phyloP scores from a whole-genome alignment of 371 early-diverging fungal species.

The Synchytrium microbalum region DNA sequence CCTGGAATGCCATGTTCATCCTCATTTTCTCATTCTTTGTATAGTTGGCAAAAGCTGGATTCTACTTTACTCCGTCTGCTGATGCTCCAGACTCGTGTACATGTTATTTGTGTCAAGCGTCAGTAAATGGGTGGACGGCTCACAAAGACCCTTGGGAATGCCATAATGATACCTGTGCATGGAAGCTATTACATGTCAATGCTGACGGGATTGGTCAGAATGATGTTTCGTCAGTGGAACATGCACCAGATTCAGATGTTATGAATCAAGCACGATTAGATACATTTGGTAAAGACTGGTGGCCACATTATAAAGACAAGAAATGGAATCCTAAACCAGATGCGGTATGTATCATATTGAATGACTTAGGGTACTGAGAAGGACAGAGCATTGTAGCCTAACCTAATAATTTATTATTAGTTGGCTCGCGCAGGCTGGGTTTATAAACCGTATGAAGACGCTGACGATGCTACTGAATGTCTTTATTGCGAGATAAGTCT shows the following conservation, averaged over 20 bases:
- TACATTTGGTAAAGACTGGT: constrained; percentile 31
- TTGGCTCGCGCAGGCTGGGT: constrained; percentile 43
- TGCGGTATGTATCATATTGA: constrained; percentile 15
- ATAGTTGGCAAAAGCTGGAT: not conserved
- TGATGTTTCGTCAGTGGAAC: not conserved
- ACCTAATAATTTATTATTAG: constrained; percentile 17
- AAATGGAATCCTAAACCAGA: constrained; percentile 27
- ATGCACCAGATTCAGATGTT: constrained; percentile 20
- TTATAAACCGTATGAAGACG: constrained; percentile 27
- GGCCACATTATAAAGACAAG: constrained; percentile 27
- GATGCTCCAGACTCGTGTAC: not conserved
- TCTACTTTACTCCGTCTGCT: not conserved
- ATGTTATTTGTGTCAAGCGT: not conserved
- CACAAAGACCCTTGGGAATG: not conserved
- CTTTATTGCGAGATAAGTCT: constrained; percentile 31
- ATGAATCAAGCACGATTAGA: constrained; percentile 28
- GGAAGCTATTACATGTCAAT: not conserved
- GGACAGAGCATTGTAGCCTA: not conserved
- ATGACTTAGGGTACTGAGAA: not conserved
- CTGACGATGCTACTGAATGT: constrained; percentile 30
- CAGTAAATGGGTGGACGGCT: not conserved
- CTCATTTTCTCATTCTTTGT: no score
- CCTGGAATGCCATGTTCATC: not conserved
- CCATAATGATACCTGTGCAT: not conserved
- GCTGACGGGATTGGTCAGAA: not conserved